Evolutionary conservation across 2,329 filamentous ascomycete species (phyloP).

Genomic region (Emergomyces orientalis): DNA sequence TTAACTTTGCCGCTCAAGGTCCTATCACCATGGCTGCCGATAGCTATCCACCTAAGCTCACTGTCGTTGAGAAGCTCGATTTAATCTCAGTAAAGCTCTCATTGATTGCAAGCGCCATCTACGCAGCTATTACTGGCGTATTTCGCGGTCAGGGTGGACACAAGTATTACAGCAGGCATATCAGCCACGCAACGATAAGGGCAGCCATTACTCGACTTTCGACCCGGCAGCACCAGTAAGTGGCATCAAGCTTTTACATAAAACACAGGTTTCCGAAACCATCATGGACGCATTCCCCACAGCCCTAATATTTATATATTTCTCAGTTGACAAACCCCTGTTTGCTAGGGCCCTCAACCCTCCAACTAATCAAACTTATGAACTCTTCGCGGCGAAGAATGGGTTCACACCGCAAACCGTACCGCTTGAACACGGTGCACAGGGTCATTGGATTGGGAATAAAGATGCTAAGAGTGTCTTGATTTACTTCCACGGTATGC

Average conservation of each 20-base stretch:
- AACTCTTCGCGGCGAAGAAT: constrained; percentile 19
- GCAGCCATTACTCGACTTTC: constrained; percentile 20
- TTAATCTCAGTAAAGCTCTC: constrained; percentile 22
- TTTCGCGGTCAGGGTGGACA: constrained; percentile 33
- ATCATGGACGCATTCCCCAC: background rate
- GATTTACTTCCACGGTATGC: constrained; percentile 31
- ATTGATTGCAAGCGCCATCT: constrained; percentile 21
- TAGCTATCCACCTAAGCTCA: constrained; percentile 20
- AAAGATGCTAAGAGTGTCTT: constrained; percentile 32
- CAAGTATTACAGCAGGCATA: constrained; percentile 28
- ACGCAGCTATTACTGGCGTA: constrained; percentile 27
- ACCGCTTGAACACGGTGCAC: constrained; percentile 23
- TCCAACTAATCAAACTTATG: constrained; percentile 23
- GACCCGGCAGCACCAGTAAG: constrained; percentile 27
- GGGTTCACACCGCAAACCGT: constrained; percentile 25
- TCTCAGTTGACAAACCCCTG: background rate
- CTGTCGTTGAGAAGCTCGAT: constrained; percentile 29
- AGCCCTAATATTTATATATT: background rate
- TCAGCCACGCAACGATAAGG: constrained; percentile 27
- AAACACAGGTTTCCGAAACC: background rate
- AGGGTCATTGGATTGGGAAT: constrained; percentile 34
- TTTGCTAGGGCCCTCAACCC: constrained; percentile 20
- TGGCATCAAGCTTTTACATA: constrained; percentile 4
- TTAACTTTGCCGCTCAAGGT: background rate
- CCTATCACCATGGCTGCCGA: constrained; percentile 6